Base-by-base conservation (phyloP, 2,329 filamentous ascomycete genomes). In the Dothistroma pini region DNA sequence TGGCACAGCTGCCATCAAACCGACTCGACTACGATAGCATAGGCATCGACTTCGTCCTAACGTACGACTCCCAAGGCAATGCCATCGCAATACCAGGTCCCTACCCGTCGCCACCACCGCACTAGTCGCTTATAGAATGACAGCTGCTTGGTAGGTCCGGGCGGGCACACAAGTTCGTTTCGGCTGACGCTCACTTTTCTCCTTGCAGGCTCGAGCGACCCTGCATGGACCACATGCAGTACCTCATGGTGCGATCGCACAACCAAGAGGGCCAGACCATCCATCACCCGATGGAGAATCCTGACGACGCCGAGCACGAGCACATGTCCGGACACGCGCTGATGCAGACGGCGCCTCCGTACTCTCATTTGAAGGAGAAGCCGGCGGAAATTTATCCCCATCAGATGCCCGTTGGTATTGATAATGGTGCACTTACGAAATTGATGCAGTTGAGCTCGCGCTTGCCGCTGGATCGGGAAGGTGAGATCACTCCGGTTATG, bases 401-500 rank as follows among this genome's bases (percentile, higher is more conserved):
- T 72, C 86, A 90, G 74, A 93, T 93, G 54, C 93, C 91, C 78
- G 47, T 51, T 10, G 89, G 95, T 72, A 79, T 95, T 6, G 86
- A 83, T 61, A 90, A 89, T 73, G 84, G 84, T 41, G 91, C 95
- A 70, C 82, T 99, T 54, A 80, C 87, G 56, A 96, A 89, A 57
- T 81, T 97, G 57, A 83, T 97, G 62, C 89, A 96, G 72, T 82
- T 97, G 58, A 96, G 91, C 77, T 85, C 87, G 68, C 86, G 88
- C 69, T 82, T 97, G 29, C 88, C 95, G 68, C 85, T 95, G 57
- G 72, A 75, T 1, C 68, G 67, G 19, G 90, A 95, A 63, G 91
- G 91, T 56, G 91, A 96, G 77, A 90, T 97, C 70, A 97, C 93
- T 19, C 95, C 95, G 0, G 90, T 97, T 67, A 96, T 96, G 91